These are phyloP conservation scores for Teratosphaeria pseudoeucalypti DNA, from an alignment of 2,329 filamentous ascomycete genomes.

Conservation along the genomic window DNA sequence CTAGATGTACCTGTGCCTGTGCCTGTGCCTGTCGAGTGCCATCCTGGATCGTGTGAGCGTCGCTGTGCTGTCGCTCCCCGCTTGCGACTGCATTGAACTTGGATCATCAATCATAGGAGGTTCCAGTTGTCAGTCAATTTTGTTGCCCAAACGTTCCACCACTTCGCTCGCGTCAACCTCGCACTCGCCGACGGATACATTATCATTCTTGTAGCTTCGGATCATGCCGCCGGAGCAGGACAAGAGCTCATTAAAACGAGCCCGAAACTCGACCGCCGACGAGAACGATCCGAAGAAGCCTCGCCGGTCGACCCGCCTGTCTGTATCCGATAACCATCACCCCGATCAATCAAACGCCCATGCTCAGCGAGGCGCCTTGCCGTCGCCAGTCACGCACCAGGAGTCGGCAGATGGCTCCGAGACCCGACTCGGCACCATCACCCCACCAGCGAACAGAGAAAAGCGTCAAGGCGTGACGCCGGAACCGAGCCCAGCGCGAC, in stretches of 20 bases:
- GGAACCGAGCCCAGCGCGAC: slow-evolving; percentile 21
- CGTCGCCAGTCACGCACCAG: slow-evolving; percentile 67
- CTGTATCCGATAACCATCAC: slow-evolving; percentile 10
- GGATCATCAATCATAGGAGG: too few relatives aligned
- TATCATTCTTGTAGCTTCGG: too few relatives aligned
- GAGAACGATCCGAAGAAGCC: slow-evolving; percentile 68
- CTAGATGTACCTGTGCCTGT: too few relatives aligned
- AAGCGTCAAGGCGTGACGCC: slow-evolving; percentile 38
- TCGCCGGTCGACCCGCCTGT: slow-evolving; percentile 64
- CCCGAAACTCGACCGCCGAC: slow-evolving; percentile 55
- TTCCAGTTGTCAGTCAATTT: not conserved
- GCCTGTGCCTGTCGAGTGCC: too few relatives aligned
- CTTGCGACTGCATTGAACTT: too few relatives aligned
- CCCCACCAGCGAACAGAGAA: slow-evolving; percentile 38
- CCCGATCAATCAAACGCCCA: slow-evolving; percentile 10
- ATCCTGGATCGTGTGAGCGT: too few relatives aligned
- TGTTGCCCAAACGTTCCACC: not conserved
- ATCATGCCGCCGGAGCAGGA: slow-evolving; percentile 35
- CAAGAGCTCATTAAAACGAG: slow-evolving; percentile 78
- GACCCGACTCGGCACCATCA: slow-evolving; percentile 59
- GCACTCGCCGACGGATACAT: too few relatives aligned
- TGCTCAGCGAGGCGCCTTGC: slow-evolving; percentile 60
- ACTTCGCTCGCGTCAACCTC: not conserved
- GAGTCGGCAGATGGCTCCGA: slow-evolving; percentile 60
- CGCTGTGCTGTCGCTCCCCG: too few relatives aligned